A percentile compares a stretch with the other conserved stretches of the same genome.
Evolutionary conservation across 2,329 filamentous ascomycete genomes (phyloP).

Genomic region (Cladosporium sp.): DNA sequence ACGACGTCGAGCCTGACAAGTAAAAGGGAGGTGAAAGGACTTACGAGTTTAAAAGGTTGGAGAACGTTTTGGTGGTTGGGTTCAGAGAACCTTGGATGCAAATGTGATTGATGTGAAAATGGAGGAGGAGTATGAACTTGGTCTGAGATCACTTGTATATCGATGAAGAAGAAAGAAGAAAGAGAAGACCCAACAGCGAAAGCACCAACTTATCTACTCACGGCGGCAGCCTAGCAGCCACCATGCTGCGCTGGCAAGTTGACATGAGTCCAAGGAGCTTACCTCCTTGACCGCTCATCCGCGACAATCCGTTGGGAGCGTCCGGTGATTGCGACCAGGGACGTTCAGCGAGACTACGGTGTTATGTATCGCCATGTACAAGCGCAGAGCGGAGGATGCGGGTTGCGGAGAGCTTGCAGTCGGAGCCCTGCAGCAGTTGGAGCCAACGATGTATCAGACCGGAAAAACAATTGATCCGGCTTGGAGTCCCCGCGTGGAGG

Average conservation of each 20-base stretch:
- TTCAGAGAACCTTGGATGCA: constrained; percentile 22
- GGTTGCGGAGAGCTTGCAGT: constrained; percentile 2
- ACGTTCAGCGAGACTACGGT: constrained; percentile 9
- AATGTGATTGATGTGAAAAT: background rate
- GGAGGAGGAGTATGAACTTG: background rate
- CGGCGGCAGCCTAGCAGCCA: background rate
- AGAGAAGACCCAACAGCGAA: constrained; percentile 1
- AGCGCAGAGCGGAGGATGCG: constrained; percentile 5
- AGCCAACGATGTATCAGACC: background rate
- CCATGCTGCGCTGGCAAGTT: constrained; percentile 8
- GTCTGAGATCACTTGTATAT: background rate
- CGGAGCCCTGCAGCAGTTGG: background rate
- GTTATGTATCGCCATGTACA: constrained; percentile 11
- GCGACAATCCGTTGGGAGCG: constrained; percentile 6
- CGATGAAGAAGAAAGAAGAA: background rate
- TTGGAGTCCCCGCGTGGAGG: background rate
- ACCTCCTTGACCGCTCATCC: constrained; percentile 10
- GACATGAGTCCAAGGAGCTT: background rate
- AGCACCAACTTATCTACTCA: constrained; percentile 10
- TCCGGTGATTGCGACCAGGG: constrained; percentile 8
- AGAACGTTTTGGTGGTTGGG: constrained; percentile 84
- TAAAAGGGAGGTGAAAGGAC: constrained; percentile 35
- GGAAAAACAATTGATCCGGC: constrained; percentile 3
- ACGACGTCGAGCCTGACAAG: background rate
- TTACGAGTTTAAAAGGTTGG: constrained; percentile 96